Conservation (phyloP, 129 eudicot genomes). For the Escallonia herrerae region DNA sequence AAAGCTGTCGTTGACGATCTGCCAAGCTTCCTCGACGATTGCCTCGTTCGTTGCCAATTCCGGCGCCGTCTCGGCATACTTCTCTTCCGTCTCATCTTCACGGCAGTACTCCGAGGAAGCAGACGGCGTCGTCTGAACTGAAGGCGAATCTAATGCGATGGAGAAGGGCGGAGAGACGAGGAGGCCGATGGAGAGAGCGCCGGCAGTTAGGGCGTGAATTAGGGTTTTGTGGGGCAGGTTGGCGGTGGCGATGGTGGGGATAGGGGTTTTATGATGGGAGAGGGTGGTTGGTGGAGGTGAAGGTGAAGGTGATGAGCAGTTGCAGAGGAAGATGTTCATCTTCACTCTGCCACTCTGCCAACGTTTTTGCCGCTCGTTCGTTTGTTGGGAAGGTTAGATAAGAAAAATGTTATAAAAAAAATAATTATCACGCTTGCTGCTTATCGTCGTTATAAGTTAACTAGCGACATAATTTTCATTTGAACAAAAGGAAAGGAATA, state of each 20-base stretch:
- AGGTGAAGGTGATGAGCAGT: conserved; percentile 19
- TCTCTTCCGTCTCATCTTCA: conserved; percentile 37
- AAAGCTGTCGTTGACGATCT: conserved; percentile 75
- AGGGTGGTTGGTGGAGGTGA: conserved; percentile 6
- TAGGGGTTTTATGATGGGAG: conserved; percentile 4
- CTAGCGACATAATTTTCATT: no score
- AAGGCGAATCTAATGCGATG: conserved; percentile 22
- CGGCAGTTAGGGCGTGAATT: conserved; percentile 15
- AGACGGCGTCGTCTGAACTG: neutral
- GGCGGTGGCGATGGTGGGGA: conserved; percentile 10
- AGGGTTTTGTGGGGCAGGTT: conserved; percentile 10
- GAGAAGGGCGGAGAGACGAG: conserved; percentile 34
- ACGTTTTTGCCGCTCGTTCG: no score
- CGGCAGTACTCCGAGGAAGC: conserved; percentile 23
- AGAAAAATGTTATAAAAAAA: no score
- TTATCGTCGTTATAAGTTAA: no score
- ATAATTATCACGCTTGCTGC: no score
- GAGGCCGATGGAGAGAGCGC: conserved; percentile 52
- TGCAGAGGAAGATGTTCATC: conserved; percentile 49
- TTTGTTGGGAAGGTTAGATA: no score
- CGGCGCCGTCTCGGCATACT: conserved; percentile 14
- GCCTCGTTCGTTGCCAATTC: conserved; percentile 51
- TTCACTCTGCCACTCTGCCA: neutral
- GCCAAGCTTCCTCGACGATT: conserved; percentile 89
- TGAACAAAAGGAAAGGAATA: no score